Evolutionary conservation across 2,329 filamentous ascomycete species (phyloP).

Genomic region (Venturiaceae sp.): DNA sequence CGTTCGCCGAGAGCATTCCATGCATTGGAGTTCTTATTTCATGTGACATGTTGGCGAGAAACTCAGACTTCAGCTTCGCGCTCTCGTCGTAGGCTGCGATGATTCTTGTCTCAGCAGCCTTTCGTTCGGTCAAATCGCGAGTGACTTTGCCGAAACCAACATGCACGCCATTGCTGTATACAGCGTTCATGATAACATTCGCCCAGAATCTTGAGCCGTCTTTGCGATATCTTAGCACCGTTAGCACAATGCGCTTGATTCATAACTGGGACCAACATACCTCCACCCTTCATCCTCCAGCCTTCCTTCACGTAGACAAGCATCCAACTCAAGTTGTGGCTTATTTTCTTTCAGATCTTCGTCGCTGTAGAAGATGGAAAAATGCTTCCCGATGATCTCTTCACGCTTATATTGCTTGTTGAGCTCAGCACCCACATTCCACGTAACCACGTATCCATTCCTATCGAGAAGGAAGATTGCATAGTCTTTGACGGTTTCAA

Average conservation of each 20-base stretch:
- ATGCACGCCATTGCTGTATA: constrained; percentile 42
- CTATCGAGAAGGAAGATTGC: constrained; percentile 54
- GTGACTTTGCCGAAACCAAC: constrained; percentile 52
- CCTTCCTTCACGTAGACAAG: neutral
- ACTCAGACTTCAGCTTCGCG: constrained; percentile 80
- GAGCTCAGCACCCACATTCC: constrained; percentile 46
- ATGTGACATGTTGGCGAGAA: constrained; percentile 97
- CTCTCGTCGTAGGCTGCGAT: too few relatives aligned
- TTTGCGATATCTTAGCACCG: neutral
- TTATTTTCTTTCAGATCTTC: constrained; percentile 41
- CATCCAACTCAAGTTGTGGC: constrained; percentile 24
- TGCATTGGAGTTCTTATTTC: constrained; percentile 97
- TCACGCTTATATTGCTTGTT: constrained; percentile 46
- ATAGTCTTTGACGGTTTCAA: constrained; percentile 52
- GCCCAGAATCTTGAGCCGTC: constrained; percentile 42
- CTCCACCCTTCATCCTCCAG: neutral
- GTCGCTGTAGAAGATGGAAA: constrained; percentile 45
- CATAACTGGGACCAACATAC: neutral
- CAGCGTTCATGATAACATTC: constrained; percentile 48
- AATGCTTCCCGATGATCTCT: constrained; percentile 49
- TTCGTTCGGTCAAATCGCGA: constrained; percentile 46
- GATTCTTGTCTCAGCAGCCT: constrained; percentile 43
- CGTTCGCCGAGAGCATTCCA: constrained; percentile 96
- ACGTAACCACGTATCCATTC: constrained; percentile 45
- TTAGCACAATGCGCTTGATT: neutral